Evolutionary conservation across 1,284 basidiomycete species (phyloP), one percentile per base, ranked within the genome.

Genomic region (Takashimella tepidaria): DNA sequence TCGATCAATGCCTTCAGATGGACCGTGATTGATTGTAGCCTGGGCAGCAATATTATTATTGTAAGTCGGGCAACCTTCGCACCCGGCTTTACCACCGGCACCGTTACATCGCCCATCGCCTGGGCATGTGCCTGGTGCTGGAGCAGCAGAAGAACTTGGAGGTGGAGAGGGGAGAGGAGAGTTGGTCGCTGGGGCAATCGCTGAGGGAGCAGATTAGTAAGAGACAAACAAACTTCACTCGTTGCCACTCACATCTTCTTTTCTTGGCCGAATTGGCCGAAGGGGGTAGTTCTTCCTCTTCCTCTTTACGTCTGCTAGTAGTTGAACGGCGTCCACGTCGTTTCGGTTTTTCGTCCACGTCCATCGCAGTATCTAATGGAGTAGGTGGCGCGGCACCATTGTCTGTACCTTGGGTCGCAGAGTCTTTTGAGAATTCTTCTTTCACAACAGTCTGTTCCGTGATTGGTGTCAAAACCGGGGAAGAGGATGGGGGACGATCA

Each of bases 31-130:
- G 16, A 26, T 24, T 25, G 42, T 20, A 20, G 20, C 52, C 5
- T 43, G 40, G 21, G 53, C 25, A 5, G 56, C 55, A 13, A 69
- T 50, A 50, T 81, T 81, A 70, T 96, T 96, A 80, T 96, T 97
- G 78, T 84, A 91, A 41, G 92, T 92, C 11, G 92, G 92, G 74
- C 92, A 96, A 43, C 92, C 92, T 61, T 87, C 84, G 73, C 92
- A 97, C 59, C 88, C 87, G 56, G 84, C 84, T 62, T 89, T 85
- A 56, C 92, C 92, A 64, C 92, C 92, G 25, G 89, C 91, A 59
- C 92, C 92, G 76, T 97, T 90, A 77, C 92, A 97, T 62, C 89
- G 83, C 40, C 92, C 92, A 76, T 93, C 92, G 55, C 92, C 92
- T 5, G 92, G 92, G 74, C 92, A 97, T 19, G 91, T 91, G 47